Evolutionary conservation across 2,329 filamentous ascomycete species (phyloP).

Genomic region (Elsinoe batatas): DNA sequence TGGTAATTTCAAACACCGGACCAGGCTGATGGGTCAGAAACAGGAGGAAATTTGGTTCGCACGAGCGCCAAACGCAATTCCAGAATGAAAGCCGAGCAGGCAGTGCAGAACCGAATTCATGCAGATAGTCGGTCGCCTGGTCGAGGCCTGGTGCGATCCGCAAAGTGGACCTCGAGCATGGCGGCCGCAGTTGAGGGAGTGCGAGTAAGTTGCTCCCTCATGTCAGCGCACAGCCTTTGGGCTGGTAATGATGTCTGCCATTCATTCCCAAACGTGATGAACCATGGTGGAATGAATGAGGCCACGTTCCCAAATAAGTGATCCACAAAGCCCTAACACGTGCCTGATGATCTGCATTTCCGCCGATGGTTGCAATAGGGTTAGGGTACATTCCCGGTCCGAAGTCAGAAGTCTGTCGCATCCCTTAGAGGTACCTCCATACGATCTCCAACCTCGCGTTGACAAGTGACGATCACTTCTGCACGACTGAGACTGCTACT

Average conservation of each 20-base stretch:
- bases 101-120: background rate
- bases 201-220: background rate
- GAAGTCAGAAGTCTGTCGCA: too few species aligned
- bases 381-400: background rate
- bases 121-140: background rate
- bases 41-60: background rate
- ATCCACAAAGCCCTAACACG: background rate
- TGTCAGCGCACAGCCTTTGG: background rate
- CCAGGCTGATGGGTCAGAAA: background rate
- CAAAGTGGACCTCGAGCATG: too few species aligned
- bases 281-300: conserved; percentile 4
- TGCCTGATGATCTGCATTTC: background rate
- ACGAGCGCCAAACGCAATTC: conserved; percentile 4
- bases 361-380: background rate
- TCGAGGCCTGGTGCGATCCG: too few species aligned
- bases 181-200: too few species aligned
- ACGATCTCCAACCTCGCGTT: too few species aligned
- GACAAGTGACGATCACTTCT: too few species aligned
- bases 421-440: too few species aligned
- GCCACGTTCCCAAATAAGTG: background rate
- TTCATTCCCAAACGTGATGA: background rate
- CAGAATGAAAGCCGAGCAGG: background rate
- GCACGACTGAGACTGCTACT: too few species aligned
- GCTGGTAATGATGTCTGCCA: conserved; percentile 1
- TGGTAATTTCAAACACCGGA: conserved; percentile 12